These are phyloP conservation scores for Darksidea phi DNA, from an alignment of 495 filamentous ascomycete genomes.

Conservation along the genomic window DNA sequence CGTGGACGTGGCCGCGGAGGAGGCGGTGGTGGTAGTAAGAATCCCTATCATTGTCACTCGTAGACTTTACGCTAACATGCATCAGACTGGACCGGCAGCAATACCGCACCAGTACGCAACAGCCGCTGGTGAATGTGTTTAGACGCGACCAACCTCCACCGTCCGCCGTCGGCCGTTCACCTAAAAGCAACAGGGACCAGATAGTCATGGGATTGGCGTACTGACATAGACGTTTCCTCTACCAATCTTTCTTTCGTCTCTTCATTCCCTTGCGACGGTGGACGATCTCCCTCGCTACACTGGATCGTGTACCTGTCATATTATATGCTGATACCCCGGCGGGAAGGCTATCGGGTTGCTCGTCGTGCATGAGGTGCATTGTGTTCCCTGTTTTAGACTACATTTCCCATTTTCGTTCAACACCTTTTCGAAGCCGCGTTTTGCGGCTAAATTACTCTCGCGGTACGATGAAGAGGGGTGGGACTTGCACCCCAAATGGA, in stretches of 20 bases:
- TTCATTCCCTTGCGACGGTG: background rate
- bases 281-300: background rate
- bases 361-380: no score
- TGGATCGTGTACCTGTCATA: no score
- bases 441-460: no score
- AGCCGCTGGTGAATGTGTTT: conserved; percentile 41
- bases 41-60: background rate
- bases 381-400: no score
- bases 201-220: conserved; percentile 20
- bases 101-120: conserved; percentile 42
- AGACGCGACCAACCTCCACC: background rate
- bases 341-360: no score
- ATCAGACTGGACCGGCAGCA: conserved; percentile 40
- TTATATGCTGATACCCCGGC: no score
- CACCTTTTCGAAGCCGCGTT: no score
- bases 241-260: background rate
- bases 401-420: no score
- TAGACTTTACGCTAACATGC: background rate
- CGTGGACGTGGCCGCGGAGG: conserved; percentile 60
- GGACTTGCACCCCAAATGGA: no score
- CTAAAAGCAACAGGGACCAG: background rate
- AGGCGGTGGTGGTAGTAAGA: conserved; percentile 57
- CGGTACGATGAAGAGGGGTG: no score
- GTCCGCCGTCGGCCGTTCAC: background rate
- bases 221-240: conserved; percentile 24